These are phyloP conservation scores for Plasmopara viticola DNA, from an alignment of 352 stramenopile species.

Conservation along the genomic window DNA sequence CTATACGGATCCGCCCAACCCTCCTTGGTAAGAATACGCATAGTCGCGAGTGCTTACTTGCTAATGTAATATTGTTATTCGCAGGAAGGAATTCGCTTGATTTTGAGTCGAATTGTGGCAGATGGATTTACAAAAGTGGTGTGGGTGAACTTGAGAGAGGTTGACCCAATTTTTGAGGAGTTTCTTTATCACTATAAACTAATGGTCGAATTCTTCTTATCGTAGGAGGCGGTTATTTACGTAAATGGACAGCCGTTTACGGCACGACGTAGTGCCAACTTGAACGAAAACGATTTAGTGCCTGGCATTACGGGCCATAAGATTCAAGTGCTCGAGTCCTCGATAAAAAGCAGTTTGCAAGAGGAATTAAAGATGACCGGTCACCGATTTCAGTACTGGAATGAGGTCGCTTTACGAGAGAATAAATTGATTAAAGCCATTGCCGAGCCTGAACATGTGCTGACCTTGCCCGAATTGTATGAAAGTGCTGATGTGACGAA, in stretches of 20 bases:
- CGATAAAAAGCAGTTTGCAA: conserved; percentile 73
- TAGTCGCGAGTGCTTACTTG: not conserved
- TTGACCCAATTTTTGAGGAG: conserved; percentile 8
- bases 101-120: conserved; percentile 49
- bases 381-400: conserved; percentile 76
- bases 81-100: conserved; percentile 70
- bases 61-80: conserved; percentile 8
- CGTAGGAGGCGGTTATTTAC: conserved; percentile 75
- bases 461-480: conserved; percentile 69
- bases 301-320: conserved; percentile 77
- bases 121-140: conserved; percentile 79
- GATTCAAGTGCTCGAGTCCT: conserved; percentile 72
- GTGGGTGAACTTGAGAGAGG: conserved; percentile 57
- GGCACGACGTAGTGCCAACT: conserved; percentile 55
- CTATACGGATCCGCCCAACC: conserved; percentile 73
- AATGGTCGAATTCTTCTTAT: conserved; percentile 1
- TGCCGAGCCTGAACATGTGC: conserved; percentile 39
- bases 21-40: conserved; percentile 37
- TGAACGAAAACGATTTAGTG: conserved; percentile 83
- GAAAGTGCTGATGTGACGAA: conserved; percentile 32
- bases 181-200: not conserved
- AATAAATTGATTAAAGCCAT: conserved; percentile 47
- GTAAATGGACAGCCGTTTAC: conserved; percentile 70
- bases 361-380: conserved; percentile 45
- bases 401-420: conserved; percentile 54